Percentiles rank a stretch among this genome's conserved stretches.
Evolutionary conservation across 73 alveolate species (phyloP).

Genomic region (Loxodes magnus): DNA sequence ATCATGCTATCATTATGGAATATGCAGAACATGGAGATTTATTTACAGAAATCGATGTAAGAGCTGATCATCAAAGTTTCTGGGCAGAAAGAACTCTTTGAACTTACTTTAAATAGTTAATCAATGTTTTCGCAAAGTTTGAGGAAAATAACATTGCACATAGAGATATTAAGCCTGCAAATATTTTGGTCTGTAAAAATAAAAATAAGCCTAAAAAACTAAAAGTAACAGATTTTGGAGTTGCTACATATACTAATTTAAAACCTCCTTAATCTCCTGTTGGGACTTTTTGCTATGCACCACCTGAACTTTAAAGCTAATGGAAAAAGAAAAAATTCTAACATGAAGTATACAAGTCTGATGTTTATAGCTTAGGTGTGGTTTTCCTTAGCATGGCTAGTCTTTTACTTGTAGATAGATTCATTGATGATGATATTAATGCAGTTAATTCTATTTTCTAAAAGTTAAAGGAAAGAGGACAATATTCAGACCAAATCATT

Average conservation of each 20-base stretch:
- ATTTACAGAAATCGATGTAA: background rate
- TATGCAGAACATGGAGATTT: background rate
- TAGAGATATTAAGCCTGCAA: constrained; percentile 13
- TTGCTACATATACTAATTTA: background rate
- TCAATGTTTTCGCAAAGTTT: constrained; percentile 4
- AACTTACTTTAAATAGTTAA: background rate
- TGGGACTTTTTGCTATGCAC: background rate
- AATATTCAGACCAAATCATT: background rate
- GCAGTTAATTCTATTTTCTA: background rate
- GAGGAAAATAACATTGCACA: constrained; percentile 8
- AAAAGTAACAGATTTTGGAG: background rate
- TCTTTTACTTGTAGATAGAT: background rate
- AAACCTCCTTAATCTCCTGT: background rate
- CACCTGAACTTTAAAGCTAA: constrained; percentile 10
- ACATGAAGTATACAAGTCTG: constrained; percentile 4
- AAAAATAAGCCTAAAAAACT: background rate
- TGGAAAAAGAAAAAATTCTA: background rate
- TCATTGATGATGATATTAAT: background rate
- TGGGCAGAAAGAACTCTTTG: background rate
- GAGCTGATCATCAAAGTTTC: background rate
- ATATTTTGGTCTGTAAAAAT: background rate
- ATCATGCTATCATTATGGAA: constrained; percentile 6
- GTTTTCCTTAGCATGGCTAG: constrained; percentile 4
- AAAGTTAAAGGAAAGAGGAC: background rate
- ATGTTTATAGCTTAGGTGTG: constrained; percentile 8